These are phyloP conservation scores for Xylaria castorea DNA, from an alignment of 495 filamentous ascomycete genomes.

Conservation along the genomic window DNA sequence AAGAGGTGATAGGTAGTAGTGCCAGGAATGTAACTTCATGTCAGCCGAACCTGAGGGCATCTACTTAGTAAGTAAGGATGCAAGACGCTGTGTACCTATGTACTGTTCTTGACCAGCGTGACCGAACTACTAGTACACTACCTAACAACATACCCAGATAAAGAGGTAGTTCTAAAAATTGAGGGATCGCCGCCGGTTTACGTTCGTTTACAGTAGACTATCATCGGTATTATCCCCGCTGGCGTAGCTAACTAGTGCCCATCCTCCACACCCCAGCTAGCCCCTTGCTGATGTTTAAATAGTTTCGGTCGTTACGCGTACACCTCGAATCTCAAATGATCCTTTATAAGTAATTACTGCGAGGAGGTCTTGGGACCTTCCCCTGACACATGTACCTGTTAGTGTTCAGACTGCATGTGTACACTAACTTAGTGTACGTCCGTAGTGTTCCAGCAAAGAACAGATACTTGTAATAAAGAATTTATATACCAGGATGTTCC, in stretches of 20 bases:
- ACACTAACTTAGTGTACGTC: too few relatives aligned
- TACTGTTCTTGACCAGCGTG: slow-evolving; percentile 3
- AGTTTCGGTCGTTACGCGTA: slow-evolving; percentile 20
- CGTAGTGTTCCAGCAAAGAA: neutral
- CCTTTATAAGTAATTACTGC: slow-evolving; percentile 11
- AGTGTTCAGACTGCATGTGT: neutral
- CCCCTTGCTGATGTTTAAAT: slow-evolving; percentile 4
- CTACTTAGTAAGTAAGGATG: neutral
- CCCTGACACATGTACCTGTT: neutral
- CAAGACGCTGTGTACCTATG: slow-evolving; percentile 2
- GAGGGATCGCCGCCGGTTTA: slow-evolving; percentile 20
- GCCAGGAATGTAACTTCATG: neutral
- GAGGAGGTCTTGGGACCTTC: slow-evolving; percentile 8
- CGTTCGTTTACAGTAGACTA: slow-evolving; percentile 1
- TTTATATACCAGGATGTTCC: neutral
- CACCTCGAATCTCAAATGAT: slow-evolving; percentile 20
- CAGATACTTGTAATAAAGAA: neutral
- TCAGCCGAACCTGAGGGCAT: slow-evolving; percentile 6
- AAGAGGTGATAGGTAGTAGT: neutral
- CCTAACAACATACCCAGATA: neutral
- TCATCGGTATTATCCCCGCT: slow-evolving; percentile 5
- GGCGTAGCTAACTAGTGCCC: neutral
- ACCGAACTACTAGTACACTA: neutral
- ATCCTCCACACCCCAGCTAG: slow-evolving; percentile 11
- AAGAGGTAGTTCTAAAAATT: slow-evolving; percentile 3